These are phyloP conservation scores for Neurospora sp. DNA, from an alignment of 495 filamentous ascomycete species.

Conservation along the genomic window DNA sequence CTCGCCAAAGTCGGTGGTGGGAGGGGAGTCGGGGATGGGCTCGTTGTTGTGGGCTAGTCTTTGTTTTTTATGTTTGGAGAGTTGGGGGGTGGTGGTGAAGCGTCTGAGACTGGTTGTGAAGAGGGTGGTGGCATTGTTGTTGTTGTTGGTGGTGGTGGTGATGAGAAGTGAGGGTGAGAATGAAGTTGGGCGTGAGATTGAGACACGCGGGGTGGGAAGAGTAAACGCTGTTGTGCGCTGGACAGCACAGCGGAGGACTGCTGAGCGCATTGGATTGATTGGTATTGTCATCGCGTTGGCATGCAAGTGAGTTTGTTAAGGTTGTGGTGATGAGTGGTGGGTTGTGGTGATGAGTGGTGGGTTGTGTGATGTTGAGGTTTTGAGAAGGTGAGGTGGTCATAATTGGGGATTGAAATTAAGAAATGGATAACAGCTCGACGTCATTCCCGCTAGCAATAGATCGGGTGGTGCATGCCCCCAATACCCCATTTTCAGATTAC, in stretches of 20 bases:
- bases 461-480: not conserved
- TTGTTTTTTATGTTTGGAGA: not conserved
- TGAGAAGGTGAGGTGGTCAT: not conserved
- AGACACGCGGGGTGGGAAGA: not conserved
- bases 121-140: not conserved
- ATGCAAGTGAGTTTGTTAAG: not conserved
- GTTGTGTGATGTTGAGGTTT: not conserved
- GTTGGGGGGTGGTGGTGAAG: slow-evolving; percentile 3
- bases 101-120: not conserved
- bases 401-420: slow-evolving; percentile 3
- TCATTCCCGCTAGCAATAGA: slow-evolving; percentile 7
- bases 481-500: not conserved
- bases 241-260: not conserved
- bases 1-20: slow-evolving; percentile 59
- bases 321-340: not conserved
- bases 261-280: not conserved
- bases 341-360: not conserved
- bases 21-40: slow-evolving; percentile 11
- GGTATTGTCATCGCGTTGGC: slow-evolving; percentile 1
- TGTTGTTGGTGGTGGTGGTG: not conserved
- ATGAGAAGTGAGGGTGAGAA: not conserved
- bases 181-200: not conserved
- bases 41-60: slow-evolving; percentile 12
- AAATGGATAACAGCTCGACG: slow-evolving; percentile 7
- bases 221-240: not conserved